phyloP scores from a whole-genome alignment of 306 rosid genomes.

The Casuarina glauca region DNA sequence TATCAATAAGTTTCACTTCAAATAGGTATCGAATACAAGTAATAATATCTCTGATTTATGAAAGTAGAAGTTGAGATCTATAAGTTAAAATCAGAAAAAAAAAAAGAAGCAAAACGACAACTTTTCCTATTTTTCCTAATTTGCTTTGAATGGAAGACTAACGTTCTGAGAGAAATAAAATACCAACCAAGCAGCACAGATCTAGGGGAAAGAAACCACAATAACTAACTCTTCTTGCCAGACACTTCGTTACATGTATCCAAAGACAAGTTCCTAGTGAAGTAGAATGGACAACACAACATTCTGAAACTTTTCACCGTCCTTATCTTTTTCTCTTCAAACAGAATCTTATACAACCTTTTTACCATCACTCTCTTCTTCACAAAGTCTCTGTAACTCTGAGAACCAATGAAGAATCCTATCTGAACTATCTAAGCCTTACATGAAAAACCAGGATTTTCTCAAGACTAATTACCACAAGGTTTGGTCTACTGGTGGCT shows the following conservation, averaged over 20 bases:
- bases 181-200: constrained; percentile 17
- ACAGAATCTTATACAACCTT: not conserved
- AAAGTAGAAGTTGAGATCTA: too few relatives aligned
- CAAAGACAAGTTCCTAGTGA: not conserved
- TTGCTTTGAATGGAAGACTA: not conserved
- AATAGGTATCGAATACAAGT: too few relatives aligned
- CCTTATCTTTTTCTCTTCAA: not conserved
- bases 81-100: too few relatives aligned
- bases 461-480: not conserved
- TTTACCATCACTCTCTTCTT: not conserved
- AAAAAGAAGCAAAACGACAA: too few relatives aligned
- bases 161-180: not conserved
- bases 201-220: constrained; percentile 14
- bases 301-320: not conserved
- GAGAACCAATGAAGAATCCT: not conserved
- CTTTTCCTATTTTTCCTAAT: too few relatives aligned
- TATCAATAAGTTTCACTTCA: too few relatives aligned
- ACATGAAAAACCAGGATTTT: not conserved
- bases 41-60: too few relatives aligned
- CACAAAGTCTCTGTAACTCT: not conserved
- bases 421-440: not conserved
- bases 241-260: not conserved
- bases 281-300: not conserved
- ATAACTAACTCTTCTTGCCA: not conserved
- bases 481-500: not conserved